A percentile compares a stretch with the other conserved stretches of the same genome.
Conservation (phyloP, 306 rosid species). For the Pyrus pyrifolia region DNA sequence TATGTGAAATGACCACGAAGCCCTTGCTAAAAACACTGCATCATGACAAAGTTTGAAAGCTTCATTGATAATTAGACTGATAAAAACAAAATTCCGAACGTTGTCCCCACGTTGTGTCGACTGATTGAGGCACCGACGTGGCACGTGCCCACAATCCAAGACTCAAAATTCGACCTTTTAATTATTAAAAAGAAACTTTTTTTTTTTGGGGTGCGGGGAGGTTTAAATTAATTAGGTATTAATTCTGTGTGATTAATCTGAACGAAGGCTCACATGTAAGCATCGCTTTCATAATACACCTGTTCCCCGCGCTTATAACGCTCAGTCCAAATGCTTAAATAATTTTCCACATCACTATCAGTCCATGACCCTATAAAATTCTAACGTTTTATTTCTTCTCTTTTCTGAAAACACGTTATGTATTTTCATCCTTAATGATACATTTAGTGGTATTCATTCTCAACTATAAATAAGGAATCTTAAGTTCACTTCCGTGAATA, state of each 20-base stretch:
- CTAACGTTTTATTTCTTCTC: neutral
- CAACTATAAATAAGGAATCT: accelerated
- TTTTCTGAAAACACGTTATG: neutral
- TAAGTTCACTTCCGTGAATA: too few species aligned
- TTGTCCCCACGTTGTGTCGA: slow-evolving; percentile 33
- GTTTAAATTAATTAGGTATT: neutral
- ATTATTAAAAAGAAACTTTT: neutral
- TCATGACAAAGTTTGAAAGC: neutral
- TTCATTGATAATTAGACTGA: neutral
- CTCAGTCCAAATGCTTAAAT: neutral
- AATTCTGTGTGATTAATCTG: neutral
- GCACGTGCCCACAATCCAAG: slow-evolving; percentile 30
- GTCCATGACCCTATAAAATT: neutral
- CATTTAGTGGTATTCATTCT: too few species aligned
- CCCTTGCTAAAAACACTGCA: neutral
- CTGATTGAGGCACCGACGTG: slow-evolving; percentile 30
- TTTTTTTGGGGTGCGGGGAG: neutral
- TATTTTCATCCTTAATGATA: neutral
- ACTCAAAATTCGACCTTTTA: neutral
- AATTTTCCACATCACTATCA: slow-evolving; percentile 14
- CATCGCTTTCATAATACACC: slow-evolving; percentile 28
- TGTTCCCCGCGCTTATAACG: slow-evolving; percentile 46
- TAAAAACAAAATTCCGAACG: neutral
- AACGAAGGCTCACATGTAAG: slow-evolving; percentile 35
- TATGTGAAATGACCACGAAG: neutral